phyloP scores from a whole-genome alignment of 179 eudicot species.

The Carnegiea gigantea region DNA sequence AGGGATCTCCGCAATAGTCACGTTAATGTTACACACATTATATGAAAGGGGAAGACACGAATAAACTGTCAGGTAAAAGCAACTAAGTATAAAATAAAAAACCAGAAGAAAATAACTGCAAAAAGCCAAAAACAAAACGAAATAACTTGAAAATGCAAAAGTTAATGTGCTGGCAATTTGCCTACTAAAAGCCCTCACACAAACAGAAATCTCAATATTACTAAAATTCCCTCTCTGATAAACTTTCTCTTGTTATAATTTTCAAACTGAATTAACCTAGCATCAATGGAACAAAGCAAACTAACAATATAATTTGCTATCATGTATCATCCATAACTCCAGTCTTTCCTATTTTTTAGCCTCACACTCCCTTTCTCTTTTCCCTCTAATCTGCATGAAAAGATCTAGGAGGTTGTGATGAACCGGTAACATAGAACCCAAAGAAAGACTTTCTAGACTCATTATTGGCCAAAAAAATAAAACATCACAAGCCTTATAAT shows the following conservation, averaged over 20 bases:
- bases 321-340: not conserved
- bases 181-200: no score
- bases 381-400: not conserved
- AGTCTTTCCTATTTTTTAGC: no score
- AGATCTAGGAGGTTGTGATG: not conserved
- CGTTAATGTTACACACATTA: not conserved
- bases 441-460: no score
- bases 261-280: not conserved
- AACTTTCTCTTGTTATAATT: not conserved
- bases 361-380: not conserved
- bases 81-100: not conserved
- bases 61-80: not conserved
- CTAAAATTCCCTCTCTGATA: not conserved
- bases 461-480: no score
- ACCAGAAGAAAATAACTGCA: not conserved
- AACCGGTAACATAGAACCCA: no score
- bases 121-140: no score
- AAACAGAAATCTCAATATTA: no score
- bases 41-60: not conserved
- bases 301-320: no score
- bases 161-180: no score
- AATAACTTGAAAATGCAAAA: no score
- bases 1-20: not conserved
- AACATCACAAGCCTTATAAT: no score
- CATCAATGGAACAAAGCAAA: not conserved